phyloP scores from a whole-genome alignment of 2,329 filamentous ascomycete species.

The Aureobasidium leucospermi region DNA sequence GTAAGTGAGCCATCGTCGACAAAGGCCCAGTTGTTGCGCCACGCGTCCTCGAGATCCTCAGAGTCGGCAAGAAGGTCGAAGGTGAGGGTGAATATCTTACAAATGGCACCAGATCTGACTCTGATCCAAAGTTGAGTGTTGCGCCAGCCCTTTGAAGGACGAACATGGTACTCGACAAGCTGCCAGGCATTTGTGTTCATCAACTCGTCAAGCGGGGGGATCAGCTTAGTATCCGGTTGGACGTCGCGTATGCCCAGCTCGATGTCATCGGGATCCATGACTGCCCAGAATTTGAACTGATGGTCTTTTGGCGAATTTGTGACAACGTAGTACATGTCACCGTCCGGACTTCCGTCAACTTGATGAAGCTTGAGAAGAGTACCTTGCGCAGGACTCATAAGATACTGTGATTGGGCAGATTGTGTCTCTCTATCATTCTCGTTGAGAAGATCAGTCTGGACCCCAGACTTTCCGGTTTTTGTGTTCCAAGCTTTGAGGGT shows the following conservation, averaged over 20 bases:
- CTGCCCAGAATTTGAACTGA: constrained; percentile 91
- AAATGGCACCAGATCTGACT: constrained; percentile 49
- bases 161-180: constrained; percentile 40
- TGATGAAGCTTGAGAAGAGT: constrained; percentile 69
- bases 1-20: constrained; percentile 37
- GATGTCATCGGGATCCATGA: constrained; percentile 53
- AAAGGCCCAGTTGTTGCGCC: constrained; percentile 49
- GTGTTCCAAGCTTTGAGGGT: constrained; percentile 85
- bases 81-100: constrained; percentile 62
- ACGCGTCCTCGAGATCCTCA: constrained; percentile 60
- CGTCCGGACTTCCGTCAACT: constrained; percentile 49
- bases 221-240: constrained; percentile 55
- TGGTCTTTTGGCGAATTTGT: constrained; percentile 85
- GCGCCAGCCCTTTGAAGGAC: constrained; percentile 32
- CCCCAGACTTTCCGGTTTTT: constrained; percentile 67
- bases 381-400: constrained; percentile 69
- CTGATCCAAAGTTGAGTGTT: constrained; percentile 41
- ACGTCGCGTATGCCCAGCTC: constrained; percentile 62
- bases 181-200: constrained; percentile 47
- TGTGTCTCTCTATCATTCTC: constrained; percentile 45
- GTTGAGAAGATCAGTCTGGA: constrained; percentile 70
- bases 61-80: constrained; percentile 52
- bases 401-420: constrained; percentile 61
- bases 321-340: constrained; percentile 55
- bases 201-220: constrained; percentile 52